A percentile compares a stretch with the other conserved stretches of the same genome.
Conservation (phyloP, 2,329 filamentous ascomycete genomes). For the Penicillium janthinellum region DNA sequence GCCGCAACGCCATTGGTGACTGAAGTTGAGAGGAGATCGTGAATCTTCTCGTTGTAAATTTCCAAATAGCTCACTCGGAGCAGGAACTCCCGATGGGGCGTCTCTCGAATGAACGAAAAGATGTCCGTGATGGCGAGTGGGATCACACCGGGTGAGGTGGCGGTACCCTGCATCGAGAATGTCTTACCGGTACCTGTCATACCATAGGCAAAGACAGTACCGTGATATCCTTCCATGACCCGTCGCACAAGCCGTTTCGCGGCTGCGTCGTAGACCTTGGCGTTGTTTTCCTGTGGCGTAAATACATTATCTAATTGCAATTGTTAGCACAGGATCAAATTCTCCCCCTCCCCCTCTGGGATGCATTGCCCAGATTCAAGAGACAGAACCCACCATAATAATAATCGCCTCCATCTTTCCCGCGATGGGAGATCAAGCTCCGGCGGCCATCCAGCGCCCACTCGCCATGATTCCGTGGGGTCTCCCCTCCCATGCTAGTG, state of each 20-base stretch:
- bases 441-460: conserved; percentile 90
- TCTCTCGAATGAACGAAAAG: conserved; percentile 98
- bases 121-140: conserved; percentile 97
- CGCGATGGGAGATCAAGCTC: conserved; percentile 78
- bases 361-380: conserved; percentile 11
- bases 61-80: conserved; percentile 96
- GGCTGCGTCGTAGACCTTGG: conserved; percentile 88
- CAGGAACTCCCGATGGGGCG: conserved; percentile 89
- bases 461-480: conserved; percentile 70
- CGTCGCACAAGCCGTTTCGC: conserved; percentile 92
- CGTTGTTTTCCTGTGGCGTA: conserved; percentile 88
- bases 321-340: conserved; percentile 7
- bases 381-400: conserved; percentile 69
- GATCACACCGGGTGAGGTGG: conserved; percentile 92
- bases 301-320: conserved; percentile 83
- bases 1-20: conserved; percentile 57
- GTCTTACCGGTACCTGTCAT: conserved; percentile 99
- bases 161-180: conserved; percentile 98
- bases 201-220: conserved; percentile 96
- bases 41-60: conserved; percentile 98
- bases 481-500: conserved; percentile 58
- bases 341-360: neutral
- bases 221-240: conserved; percentile 99
- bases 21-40: conserved; percentile 83
- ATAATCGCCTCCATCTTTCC: conserved; percentile 90